Conservation (phyloP, 2,329 filamentous ascomycete genomes). For the Monosporascus sp. region DNA sequence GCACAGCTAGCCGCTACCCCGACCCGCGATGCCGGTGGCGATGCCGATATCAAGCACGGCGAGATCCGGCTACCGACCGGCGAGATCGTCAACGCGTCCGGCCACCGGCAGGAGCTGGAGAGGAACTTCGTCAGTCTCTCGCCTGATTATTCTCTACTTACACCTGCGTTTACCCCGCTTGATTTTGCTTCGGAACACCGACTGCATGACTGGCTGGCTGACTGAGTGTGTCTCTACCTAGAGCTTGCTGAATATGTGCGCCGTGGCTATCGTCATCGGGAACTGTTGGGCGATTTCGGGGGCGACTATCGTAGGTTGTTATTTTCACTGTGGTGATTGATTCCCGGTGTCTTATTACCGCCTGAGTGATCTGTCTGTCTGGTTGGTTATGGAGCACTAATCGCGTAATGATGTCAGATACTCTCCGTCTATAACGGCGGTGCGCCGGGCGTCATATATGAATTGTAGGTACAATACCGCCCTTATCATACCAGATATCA, state of each 20-base stretch:
- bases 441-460: slow-evolving; percentile 1
- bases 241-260: slow-evolving; percentile 8
- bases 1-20: neutral
- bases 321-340: no score
- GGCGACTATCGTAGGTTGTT: slow-evolving; percentile 7
- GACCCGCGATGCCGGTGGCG: neutral
- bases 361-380: neutral
- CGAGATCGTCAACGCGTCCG: slow-evolving; percentile 6
- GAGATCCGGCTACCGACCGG: neutral
- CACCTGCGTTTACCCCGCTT: no score
- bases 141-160: neutral
- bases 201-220: no score
- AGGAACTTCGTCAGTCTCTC: slow-evolving; percentile 8
- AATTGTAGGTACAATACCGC: neutral
- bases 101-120: slow-evolving; percentile 11
- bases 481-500: neutral
- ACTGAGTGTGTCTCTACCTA: neutral
- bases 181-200: no score
- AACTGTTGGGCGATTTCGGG: slow-evolving; percentile 12
- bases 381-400: no score
- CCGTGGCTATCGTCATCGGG: slow-evolving; percentile 9
- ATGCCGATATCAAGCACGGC: neutral
- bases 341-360: neutral
- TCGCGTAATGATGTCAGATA: neutral
- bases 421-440: slow-evolving; percentile 1